phyloP scores from a whole-genome alignment of 225 moss, liverwort and hornwort species.

The Asterella californica region DNA sequence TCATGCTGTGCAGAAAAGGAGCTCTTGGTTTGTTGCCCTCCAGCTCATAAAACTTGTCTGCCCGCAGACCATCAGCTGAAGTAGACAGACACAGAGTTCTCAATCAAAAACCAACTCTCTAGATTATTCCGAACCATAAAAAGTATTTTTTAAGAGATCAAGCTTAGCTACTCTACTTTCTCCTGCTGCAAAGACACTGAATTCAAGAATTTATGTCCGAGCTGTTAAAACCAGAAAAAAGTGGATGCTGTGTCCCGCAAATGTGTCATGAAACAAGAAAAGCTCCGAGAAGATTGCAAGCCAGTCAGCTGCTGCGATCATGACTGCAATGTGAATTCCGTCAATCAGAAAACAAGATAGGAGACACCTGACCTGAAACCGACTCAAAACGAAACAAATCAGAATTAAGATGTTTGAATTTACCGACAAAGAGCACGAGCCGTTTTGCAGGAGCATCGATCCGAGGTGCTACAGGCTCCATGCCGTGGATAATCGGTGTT shows the following conservation, averaged over 20 bases:
- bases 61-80: slow-evolving; percentile 96
- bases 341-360: neutral
- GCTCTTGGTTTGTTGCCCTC: slow-evolving; percentile 70
- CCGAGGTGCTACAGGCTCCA: slow-evolving; percentile 74
- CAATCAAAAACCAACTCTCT: neutral
- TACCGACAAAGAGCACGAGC: slow-evolving; percentile 89
- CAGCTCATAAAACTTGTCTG: slow-evolving; percentile 91
- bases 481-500: slow-evolving; percentile 93
- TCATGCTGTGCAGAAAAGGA: slow-evolving; percentile 76
- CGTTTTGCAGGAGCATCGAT: slow-evolving; percentile 80
- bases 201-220: neutral
- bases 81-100: neutral
- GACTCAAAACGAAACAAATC: neutral
- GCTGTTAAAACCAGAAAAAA: neutral
- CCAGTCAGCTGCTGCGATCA: neutral
- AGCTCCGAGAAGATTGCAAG: neutral
- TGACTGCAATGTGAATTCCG: neutral
- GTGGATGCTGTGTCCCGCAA: neutral
- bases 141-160: neutral
- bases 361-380: neutral
- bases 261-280: neutral
- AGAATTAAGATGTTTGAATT: neutral
- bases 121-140: neutral
- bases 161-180: neutral
- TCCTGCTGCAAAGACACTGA: neutral